Base-by-base conservation (phyloP, 2,329 filamentous ascomycete species). In the Pseudohalonectria lignicola region DNA sequence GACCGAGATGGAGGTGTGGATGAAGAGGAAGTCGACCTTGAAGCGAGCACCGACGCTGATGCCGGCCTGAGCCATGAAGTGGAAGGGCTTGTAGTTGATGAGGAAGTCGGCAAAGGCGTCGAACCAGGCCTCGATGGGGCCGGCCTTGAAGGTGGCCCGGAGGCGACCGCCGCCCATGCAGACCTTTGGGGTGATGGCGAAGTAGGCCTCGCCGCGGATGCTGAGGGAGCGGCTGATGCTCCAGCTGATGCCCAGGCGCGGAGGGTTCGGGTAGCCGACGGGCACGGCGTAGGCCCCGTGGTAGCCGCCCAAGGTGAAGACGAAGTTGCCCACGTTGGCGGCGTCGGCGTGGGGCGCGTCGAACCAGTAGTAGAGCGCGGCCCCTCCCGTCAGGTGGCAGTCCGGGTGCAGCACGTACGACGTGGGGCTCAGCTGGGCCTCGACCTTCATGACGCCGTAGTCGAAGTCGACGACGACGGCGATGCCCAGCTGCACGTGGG, bases 241-340 rank as follows among this genome's bases (percentile, higher is more conserved):
- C 58, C 61, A 67, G 39, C 42, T 49, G 37, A 67, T 63, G 7
- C 48, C 55, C 0, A 68, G 47, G 1, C 64, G 53, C 4, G 52
- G 49, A 0, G 61, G 59, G 2, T 48, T 49, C 0, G 64, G 64
- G 34, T 60, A 70, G 5, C 52, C 44, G 0, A 36, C 13, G 0
- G 64, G 64, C 0, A 42, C 29, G 1, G 35, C 34, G 45, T 53
- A 69, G 0, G 54, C 49, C 3, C 42, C 50, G 42, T 69, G 64
- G 43, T 63, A 69, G 2, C 66, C 66, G 5, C 66, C 66, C 18
- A 67, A 40, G 3, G 59, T 60, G 40, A 68, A 64, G 11, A 69
- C 64, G 37, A 49, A 69, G 42, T 67, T 52, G 2, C 66, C 65
- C 4, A 46, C 42, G 17, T 45, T 37, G 3, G 31, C 8, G 10